These are phyloP conservation scores for Aspergillus awamori DNA, from an alignment of 2,329 filamentous ascomycete species.

Conservation along the genomic window DNA sequence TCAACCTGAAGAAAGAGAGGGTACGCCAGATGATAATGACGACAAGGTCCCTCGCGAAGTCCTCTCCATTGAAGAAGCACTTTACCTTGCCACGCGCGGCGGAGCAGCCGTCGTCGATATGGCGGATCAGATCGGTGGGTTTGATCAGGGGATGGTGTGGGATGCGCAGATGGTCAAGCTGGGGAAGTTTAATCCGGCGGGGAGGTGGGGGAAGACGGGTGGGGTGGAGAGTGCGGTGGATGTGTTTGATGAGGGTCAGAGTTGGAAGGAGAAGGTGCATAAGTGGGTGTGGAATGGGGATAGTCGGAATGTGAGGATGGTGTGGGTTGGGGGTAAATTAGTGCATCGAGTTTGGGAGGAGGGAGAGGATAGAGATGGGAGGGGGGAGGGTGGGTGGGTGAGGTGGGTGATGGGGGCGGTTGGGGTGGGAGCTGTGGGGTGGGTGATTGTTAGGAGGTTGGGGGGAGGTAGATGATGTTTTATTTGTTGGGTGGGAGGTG, in stretches of 20 bases:
- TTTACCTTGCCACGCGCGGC: conserved; percentile 86
- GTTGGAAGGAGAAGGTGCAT: conserved; percentile 79
- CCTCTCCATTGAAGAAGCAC: conserved; percentile 78
- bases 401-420: neutral
- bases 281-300: conserved; percentile 97
- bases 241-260: conserved; percentile 81
- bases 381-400: neutral
- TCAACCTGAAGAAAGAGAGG: conserved; percentile 27
- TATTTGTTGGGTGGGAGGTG: too few species aligned
- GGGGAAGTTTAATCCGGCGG: conserved; percentile 33
- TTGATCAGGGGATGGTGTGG: conserved; percentile 85
- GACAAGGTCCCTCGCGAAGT: conserved; percentile 45
- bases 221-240: conserved; percentile 67
- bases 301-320: conserved; percentile 82
- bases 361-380: neutral
- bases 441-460: conserved; percentile 9
- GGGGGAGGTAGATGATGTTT: neutral
- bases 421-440: conserved; percentile 10
- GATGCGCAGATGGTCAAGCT: conserved; percentile 84
- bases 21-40: neutral
- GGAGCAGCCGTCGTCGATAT: conserved; percentile 82
- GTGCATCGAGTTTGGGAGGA: conserved; percentile 59
- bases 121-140: conserved; percentile 71
- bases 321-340: conserved; percentile 85
- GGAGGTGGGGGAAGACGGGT: conserved; percentile 44